phyloP scores from a whole-genome alignment of 805 yeast genomes.

The Zygoascus biomembranicola region DNA sequence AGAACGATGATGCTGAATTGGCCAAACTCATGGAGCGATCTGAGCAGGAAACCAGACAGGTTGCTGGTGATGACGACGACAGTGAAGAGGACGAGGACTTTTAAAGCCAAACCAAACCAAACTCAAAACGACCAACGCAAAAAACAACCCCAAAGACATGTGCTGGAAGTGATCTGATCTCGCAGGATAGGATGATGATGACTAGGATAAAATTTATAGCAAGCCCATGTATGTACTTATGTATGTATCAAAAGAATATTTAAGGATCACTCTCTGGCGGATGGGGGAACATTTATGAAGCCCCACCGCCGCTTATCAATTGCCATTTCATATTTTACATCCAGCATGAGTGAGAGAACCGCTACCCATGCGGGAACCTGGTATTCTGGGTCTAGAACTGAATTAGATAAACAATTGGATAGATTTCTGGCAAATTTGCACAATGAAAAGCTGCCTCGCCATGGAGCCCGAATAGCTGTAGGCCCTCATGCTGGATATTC shows the following conservation, averaged over 20 bases:
- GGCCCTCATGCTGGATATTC: conserved; percentile 89
- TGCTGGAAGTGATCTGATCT: no score
- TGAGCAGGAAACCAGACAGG: conserved; percentile 80
- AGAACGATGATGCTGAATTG: conserved; percentile 95
- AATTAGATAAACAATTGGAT: conserved; percentile 45
- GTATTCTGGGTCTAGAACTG: conserved; percentile 48
- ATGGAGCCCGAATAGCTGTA: conserved; percentile 43
- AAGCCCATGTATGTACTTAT: not conserved
- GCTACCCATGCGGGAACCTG: conserved; percentile 92
- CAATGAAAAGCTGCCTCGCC: conserved; percentile 19
- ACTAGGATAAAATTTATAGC: not conserved
- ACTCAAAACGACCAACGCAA: not conserved
- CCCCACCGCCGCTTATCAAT: not conserved
- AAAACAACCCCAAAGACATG: not conserved
- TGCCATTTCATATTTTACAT: not conserved
- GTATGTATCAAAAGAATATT: not conserved
- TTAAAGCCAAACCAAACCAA: not conserved
- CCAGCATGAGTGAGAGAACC: not conserved
- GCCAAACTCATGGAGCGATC: conserved; percentile 91
- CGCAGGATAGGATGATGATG: not conserved
- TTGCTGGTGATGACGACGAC: conserved; percentile 68
- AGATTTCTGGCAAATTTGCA: conserved; percentile 31
- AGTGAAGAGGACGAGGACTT: conserved; percentile 33
- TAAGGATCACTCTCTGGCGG: not conserved
- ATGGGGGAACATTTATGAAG: not conserved